Percentiles rank a stretch among this genome's conserved stretches.
Evolutionary conservation across 805 yeast species (phyloP).

Genomic region (Lipomyces spencermartinsiae): DNA sequence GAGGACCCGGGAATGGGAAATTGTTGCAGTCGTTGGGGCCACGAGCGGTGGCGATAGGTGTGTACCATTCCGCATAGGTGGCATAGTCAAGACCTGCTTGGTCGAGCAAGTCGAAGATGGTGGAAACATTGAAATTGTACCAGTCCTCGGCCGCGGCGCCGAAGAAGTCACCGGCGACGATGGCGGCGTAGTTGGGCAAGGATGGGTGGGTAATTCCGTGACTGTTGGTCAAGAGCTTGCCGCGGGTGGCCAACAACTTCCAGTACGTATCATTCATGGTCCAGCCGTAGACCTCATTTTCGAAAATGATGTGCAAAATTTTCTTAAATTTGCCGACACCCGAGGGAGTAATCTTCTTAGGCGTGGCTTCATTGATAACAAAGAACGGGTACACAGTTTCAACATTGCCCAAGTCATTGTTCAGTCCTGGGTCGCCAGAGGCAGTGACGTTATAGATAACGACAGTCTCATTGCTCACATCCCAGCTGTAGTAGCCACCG

Average conservation of each 20-base stretch:
- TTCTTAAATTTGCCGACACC: not conserved
- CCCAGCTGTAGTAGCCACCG: not conserved
- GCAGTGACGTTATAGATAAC: not conserved
- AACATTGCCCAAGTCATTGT: not conserved
- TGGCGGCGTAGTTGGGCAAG: not conserved
- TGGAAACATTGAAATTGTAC: not conserved
- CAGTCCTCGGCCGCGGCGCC: not conserved
- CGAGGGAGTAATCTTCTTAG: not conserved
- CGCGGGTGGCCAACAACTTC: not conserved
- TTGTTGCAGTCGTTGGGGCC: conserved; percentile 2
- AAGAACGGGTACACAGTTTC: not conserved
- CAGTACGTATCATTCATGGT: not conserved
- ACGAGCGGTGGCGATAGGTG: not conserved
- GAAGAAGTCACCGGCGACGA: not conserved
- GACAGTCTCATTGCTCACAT: not conserved
- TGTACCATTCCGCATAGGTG: not conserved
- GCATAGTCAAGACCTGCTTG: not conserved
- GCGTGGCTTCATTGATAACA: not conserved
- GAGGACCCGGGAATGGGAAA: not conserved
- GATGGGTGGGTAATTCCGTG: not conserved
- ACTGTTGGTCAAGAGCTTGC: not conserved
- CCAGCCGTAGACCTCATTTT: not conserved
- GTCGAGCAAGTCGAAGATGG: not conserved
- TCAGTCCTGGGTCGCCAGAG: not conserved
- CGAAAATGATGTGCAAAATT: not conserved